Evolutionary conservation across 2,329 filamentous ascomycete species (phyloP).

Genomic region (Exophiala lecanii-corni): DNA sequence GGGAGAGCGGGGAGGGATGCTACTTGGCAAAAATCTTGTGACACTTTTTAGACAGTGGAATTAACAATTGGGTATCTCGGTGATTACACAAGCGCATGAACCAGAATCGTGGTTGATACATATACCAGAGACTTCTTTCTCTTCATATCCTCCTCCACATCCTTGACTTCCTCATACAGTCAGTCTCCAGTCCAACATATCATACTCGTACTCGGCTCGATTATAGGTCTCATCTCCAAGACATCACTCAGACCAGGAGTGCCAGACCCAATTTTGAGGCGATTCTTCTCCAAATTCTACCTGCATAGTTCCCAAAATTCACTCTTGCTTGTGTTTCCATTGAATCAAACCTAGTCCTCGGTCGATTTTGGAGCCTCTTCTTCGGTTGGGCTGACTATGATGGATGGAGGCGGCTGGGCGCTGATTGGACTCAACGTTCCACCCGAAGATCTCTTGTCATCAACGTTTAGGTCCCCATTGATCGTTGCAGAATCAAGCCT

Average conservation of each 20-base stretch:
- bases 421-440: conserved; percentile 17
- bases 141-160: conserved; percentile 1
- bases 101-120: not conserved
- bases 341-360: too few species aligned
- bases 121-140: conserved; percentile 1
- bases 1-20: too few species aligned
- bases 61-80: conserved; percentile 2
- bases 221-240: not conserved
- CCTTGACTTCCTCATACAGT: not conserved
- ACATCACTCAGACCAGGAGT: not conserved
- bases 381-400: conserved; percentile 27
- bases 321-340: too few species aligned
- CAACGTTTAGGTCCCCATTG: conserved; percentile 11
- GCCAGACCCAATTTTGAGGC: not conserved
- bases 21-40: too few species aligned
- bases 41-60: not conserved
- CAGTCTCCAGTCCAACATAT: not conserved
- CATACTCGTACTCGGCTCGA: too few species aligned
- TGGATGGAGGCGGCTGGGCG: conserved; percentile 21
- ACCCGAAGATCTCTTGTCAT: conserved; percentile 17
- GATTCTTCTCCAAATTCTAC: not conserved
- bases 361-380: conserved; percentile 14
- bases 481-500: conserved; percentile 5
- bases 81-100: conserved; percentile 2
- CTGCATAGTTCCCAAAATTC: too few species aligned